Evolutionary conservation across 177 flowering plant genomes (phyloP), one percentile per base, ranked within the genome.

Genomic region (Telopea speciosissima): DNA sequence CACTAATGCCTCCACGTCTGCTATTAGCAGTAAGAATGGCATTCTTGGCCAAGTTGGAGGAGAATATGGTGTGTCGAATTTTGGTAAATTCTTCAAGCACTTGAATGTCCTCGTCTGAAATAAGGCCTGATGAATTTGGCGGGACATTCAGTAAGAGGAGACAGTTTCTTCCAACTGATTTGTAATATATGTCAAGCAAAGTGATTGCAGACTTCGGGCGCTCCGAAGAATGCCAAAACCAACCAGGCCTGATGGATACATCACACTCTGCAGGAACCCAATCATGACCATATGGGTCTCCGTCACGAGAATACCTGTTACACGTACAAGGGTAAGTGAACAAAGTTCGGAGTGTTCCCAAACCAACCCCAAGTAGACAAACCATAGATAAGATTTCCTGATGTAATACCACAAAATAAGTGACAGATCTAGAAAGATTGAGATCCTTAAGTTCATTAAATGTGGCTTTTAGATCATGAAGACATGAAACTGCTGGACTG

Each of bases 201-300:
- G 84, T 77, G 16, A 72, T 19, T 10, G 96, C 95, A 62, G 96
- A 85, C 73, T 96, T 96, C 49, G 99, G 99, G 75, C 59, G 73
- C 82, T 96, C 89, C 3, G 89, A 85, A 61, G 85, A 77, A 73
- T 96, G 99, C 99, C 99, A 96, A 71, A 96, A 96, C 99, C 99
- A 93, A 73, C 99, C 99, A 24, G 95, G 88, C 67, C 99, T 83
- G 69, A 96, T 93, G 25, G 99, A 96, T 72, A 96, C 97, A 81
- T 96, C 99, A 80, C 99, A 96, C 71, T 90, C 96, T 3, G 97
- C 83, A 66, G 99, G 98, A 54, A 96, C 90, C 99, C 99, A 96
- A 66, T 96, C 96, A 21, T 74, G 89, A n/a, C 99, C 99, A 0
- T 21, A 25, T 14, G 85, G 88, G 63, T 96, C 99, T 74, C 99